phyloP scores from a whole-genome alignment of 78 protist species.

The Dictyostelium firmibasis region DNA sequence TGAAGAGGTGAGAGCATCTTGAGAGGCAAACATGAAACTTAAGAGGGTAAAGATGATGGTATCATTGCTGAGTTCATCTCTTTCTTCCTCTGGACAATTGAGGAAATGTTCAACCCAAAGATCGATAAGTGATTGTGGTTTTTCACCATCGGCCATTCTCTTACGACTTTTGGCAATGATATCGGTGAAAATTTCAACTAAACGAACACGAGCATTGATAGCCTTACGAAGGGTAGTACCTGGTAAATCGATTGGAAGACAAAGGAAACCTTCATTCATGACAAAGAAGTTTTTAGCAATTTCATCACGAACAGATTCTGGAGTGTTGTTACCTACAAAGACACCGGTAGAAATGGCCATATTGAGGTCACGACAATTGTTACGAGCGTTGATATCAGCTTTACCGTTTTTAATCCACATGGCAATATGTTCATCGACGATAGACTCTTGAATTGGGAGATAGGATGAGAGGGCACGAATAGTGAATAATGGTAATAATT shows the following conservation, averaged over 20 bases:
- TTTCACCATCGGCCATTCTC: slow-evolving; percentile 50
- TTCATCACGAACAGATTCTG: slow-evolving; percentile 9
- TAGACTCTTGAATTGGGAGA: slow-evolving; percentile 79
- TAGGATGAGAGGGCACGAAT: slow-evolving; percentile 74
- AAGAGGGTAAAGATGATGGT: slow-evolving; percentile 39
- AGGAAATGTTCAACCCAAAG: slow-evolving; percentile 75
- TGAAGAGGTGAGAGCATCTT: slow-evolving; percentile 85
- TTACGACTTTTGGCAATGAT: slow-evolving; percentile 20
- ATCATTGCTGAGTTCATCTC: slow-evolving; percentile 50
- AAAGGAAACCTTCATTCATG: slow-evolving; percentile 85
- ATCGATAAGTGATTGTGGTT: slow-evolving; percentile 63
- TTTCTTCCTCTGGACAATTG: slow-evolving; percentile 29
- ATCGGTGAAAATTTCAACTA: slow-evolving; percentile 41
- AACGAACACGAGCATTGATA: slow-evolving; percentile 61
- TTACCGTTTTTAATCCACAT: slow-evolving; percentile 46
- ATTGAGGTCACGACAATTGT: slow-evolving; percentile 69
- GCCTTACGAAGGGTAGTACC: slow-evolving; percentile 77
- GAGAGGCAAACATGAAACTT: slow-evolving; percentile 85
- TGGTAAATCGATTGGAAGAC: slow-evolving; percentile 77
- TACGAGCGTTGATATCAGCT: slow-evolving; percentile 37
- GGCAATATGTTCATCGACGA: slow-evolving; percentile 39
- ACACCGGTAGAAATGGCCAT: slow-evolving; percentile 80
- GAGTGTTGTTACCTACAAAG: slow-evolving; percentile 79
- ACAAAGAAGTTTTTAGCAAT: slow-evolving; percentile 56
- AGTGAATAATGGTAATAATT: slow-evolving; percentile 82